Conservation (phyloP, 257 asterid species). For the Penstemon eatonii region DNA sequence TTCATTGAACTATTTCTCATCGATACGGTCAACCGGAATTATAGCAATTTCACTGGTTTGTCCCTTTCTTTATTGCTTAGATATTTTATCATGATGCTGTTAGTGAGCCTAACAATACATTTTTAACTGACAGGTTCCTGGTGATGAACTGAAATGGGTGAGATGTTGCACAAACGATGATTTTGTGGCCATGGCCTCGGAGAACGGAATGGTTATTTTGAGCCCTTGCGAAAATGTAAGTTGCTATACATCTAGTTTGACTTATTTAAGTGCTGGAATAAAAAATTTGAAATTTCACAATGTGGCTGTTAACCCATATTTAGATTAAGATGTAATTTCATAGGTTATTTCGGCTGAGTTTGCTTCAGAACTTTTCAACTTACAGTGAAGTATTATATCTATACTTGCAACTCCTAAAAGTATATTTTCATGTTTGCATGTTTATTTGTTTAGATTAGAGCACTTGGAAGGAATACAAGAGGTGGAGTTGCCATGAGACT, state of each 20-base stretch:
- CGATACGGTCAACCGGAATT: slow-evolving; percentile 94
- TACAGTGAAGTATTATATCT: slow-evolving; percentile 8
- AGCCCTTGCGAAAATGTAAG: slow-evolving; percentile 76
- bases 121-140: slow-evolving; percentile 71
- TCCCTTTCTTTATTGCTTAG: slow-evolving; percentile 32
- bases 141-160: slow-evolving; percentile 98
- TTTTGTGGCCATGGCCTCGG: slow-evolving; percentile 97
- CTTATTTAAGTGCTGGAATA: background rate
- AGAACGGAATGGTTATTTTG: slow-evolving; percentile 83
- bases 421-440: slow-evolving; percentile 25
- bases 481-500: slow-evolving; percentile 94
- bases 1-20: slow-evolving; percentile 82
- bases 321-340: slow-evolving; percentile 1
- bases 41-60: slow-evolving; percentile 95
- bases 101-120: slow-evolving; percentile 25
- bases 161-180: slow-evolving; percentile 81
- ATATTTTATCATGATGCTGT: slow-evolving; percentile 14
- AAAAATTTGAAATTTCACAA: slow-evolving; percentile 11
- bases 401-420: slow-evolving; percentile 11
- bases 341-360: background rate
- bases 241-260: background rate
- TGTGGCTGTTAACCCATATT: slow-evolving; percentile 15
- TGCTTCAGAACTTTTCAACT: slow-evolving; percentile 15
- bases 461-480: slow-evolving; percentile 89
- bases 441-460: slow-evolving; percentile 63